These are phyloP conservation scores for Cordyceps javanica DNA, from an alignment of 2,329 filamentous ascomycete genomes.

Conservation along the genomic window DNA sequence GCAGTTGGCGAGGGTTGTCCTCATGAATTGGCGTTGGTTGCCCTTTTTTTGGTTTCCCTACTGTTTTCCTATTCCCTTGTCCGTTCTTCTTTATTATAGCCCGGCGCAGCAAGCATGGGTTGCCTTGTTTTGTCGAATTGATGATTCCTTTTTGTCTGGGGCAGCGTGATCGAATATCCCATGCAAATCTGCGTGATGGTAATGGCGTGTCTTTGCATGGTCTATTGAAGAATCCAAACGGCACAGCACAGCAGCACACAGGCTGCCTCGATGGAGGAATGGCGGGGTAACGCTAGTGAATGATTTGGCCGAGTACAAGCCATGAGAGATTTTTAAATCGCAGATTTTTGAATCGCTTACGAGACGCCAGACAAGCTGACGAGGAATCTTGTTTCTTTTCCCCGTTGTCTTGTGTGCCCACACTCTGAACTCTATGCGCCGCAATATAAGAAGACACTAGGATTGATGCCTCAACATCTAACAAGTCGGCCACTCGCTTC, in stretches of 20 bases:
- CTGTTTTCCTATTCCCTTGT: background rate
- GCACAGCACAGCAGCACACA: too few relatives aligned
- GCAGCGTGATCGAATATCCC: background rate
- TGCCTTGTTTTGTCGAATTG: constrained; percentile 6
- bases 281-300: background rate
- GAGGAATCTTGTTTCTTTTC: background rate
- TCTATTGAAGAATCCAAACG: too few relatives aligned
- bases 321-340: background rate
- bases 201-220: background rate
- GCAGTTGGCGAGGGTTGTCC: background rate
- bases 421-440: too few relatives aligned
- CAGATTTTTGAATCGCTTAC: background rate
- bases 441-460: too few relatives aligned
- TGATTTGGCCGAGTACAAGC: background rate
- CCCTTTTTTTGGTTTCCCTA: constrained; percentile 1
- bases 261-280: too few relatives aligned
- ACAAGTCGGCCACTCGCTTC: too few relatives aligned
- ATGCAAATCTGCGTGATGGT: background rate
- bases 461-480: too few relatives aligned
- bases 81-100: constrained; percentile 3
- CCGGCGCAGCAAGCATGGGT: constrained; percentile 9
- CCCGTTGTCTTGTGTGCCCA: background rate
- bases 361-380: background rate
- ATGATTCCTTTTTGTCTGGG: background rate
- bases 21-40: constrained; percentile 9